A percentile compares a stretch with the other conserved stretches of the same genome.
These are phyloP conservation scores for Nematocida displodere DNA, from an alignment of 371 early-diverging fungal species.

Conservation along the genomic window DNA sequence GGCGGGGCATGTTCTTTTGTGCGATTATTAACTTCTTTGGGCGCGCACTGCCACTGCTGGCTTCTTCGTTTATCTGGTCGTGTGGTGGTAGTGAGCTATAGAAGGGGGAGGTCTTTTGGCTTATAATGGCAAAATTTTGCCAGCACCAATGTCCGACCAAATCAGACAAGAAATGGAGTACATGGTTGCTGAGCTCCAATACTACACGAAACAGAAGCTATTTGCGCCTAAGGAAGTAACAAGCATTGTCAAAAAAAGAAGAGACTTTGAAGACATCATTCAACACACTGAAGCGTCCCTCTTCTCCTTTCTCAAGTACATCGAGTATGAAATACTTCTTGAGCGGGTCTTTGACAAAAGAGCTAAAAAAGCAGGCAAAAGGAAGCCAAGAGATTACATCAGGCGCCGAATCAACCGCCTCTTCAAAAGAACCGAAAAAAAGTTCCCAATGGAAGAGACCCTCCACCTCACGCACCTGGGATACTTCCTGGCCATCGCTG, in stretches of 20 bases:
- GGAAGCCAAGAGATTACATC: constrained; percentile 17
- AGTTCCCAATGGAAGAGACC: not conserved
- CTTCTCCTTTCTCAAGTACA: constrained; percentile 16
- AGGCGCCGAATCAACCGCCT: constrained; percentile 11
- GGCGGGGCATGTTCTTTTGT: too few relatives aligned
- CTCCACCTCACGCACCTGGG: constrained; percentile 27
- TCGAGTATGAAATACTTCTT: constrained; percentile 37
- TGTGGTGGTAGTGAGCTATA: too few relatives aligned
- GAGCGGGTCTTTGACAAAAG: constrained; percentile 35
- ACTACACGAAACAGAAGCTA: constrained; percentile 23
- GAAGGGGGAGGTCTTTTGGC: too few relatives aligned
- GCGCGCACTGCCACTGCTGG: too few relatives aligned
- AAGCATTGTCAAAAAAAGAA: constrained; percentile 38
- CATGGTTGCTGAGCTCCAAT: constrained; percentile 24
- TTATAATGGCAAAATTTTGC: too few relatives aligned
- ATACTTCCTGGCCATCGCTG: constrained; percentile 2
- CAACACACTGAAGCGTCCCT: not conserved
- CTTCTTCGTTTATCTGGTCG: too few relatives aligned
- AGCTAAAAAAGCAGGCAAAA: not conserved
- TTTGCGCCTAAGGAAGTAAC: constrained; percentile 14
- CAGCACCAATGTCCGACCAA: too few relatives aligned
- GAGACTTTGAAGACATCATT: constrained; percentile 13
- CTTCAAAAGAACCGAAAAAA: constrained; percentile 19
- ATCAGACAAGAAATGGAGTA: constrained; percentile 18
- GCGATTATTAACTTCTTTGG: too few relatives aligned